Evolutionary conservation across 495 filamentous ascomycete species (phyloP).

Genomic region (Massariosphaeria phaeospora): DNA sequence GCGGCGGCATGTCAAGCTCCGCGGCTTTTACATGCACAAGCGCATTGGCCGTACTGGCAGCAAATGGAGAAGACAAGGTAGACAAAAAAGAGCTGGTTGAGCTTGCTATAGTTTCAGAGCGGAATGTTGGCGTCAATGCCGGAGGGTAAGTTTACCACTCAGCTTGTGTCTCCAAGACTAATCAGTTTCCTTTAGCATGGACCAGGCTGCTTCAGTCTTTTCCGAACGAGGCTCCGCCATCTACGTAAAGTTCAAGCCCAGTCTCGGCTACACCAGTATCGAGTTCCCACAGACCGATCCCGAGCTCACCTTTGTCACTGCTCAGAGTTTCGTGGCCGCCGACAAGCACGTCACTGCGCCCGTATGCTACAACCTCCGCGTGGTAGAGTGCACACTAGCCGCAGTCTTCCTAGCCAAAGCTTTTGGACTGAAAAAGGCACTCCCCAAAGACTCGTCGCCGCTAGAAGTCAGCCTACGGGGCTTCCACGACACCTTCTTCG

Average conservation of each 20-base stretch:
- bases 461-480: slow-evolving; percentile 78
- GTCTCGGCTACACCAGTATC: slow-evolving; percentile 68
- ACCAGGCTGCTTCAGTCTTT: slow-evolving; percentile 96
- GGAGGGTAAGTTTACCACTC: slow-evolving; percentile 62
- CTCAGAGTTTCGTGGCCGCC: slow-evolving; percentile 85
- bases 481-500: slow-evolving; percentile 77
- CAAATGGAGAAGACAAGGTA: slow-evolving; percentile 72
- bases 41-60: slow-evolving; percentile 79
- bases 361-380: slow-evolving; percentile 91
- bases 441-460: slow-evolving; percentile 76
- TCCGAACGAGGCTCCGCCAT: slow-evolving; percentile 77
- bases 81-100: slow-evolving; percentile 87
- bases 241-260: slow-evolving; percentile 83
- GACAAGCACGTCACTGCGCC: slow-evolving; percentile 93
- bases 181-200: slow-evolving; percentile 60
- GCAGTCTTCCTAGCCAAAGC: slow-evolving; percentile 66
- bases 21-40: slow-evolving; percentile 91
- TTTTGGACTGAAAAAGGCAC: slow-evolving; percentile 50
- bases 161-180: not conserved
- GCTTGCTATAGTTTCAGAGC: slow-evolving; percentile 87
- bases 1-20: slow-evolving; percentile 87
- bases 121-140: slow-evolving; percentile 92
- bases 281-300: slow-evolving; percentile 78
- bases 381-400: slow-evolving; percentile 90
- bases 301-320: slow-evolving; percentile 85